Evolutionary conservation across 2,329 filamentous ascomycete genomes (phyloP), one percentile per base, ranked within the genome.

Genomic region (Talaromyces verruculosus): DNA sequence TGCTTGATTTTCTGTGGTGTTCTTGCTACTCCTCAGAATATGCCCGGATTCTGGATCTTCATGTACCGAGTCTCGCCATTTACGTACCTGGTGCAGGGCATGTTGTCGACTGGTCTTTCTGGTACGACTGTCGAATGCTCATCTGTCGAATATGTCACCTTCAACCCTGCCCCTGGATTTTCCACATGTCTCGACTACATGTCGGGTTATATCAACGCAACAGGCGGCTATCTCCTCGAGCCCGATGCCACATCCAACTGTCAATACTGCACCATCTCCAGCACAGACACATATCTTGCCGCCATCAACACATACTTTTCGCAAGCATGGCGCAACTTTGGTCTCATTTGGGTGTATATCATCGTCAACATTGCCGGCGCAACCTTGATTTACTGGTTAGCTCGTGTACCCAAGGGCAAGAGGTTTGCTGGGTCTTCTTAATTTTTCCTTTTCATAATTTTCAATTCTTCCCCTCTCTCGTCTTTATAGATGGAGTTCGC

Each of bases 31-130:
- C 85, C 88, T 0, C 67, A 72, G 3, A 81, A 83, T 0, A 81
- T 92, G 1, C 89, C 90, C 0, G 83, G 86, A 0, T 92, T 92
- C 80, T 93, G 90, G 90, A 87, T 87, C 67, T 92, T 91, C 79
- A 92, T 92, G 89, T 90, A 91, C 76, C 84, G 86, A 30, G 81
- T 87, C 11, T 87, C 84, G 0, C 88, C 88, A 0, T 88, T 91
- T 67, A 90, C 87, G 0, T 91, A 91, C 63, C 77, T 82, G 3
- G 79, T 83, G 4, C 77, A 78, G n/a, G 73, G 78, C 1, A 74
- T 83, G 17, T 67, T 79, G 8, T 74, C 77, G 0, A 76, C 74
- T 0, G 78, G 78, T 0, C 57, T 79, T 1, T 66, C 74, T 0
- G 72, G 72, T 2, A 70, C 73, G 2, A 64, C 68, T 0, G 74